phyloP scores from a whole-genome alignment of 176 grass and related monocot genomes.

The Avena eriantha region DNA sequence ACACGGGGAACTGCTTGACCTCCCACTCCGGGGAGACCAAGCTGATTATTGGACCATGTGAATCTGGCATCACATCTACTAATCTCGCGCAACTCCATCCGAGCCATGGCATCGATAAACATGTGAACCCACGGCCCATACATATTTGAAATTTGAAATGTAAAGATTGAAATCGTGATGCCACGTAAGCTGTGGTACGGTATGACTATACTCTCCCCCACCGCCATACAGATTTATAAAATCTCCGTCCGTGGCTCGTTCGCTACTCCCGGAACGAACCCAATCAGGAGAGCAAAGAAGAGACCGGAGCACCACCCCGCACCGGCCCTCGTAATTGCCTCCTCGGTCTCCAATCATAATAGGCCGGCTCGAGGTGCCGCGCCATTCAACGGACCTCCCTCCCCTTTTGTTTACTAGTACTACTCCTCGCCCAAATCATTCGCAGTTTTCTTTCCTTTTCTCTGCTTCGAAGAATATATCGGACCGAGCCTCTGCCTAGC shows the following conservation, averaged over 20 bases:
- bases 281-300: background rate
- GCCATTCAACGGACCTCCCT: conserved; percentile 31
- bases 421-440: conserved; percentile 1
- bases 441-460: background rate
- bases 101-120: too few relatives aligned
- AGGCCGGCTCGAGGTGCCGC: conserved; percentile 56
- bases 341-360: conserved; percentile 37
- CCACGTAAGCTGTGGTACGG: too few relatives aligned
- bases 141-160: too few relatives aligned
- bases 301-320: conserved; percentile 1
- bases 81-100: too few relatives aligned
- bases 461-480: background rate
- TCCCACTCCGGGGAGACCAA: too few relatives aligned
- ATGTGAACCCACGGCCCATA: too few relatives aligned
- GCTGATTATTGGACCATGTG: too few relatives aligned
- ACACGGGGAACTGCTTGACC: too few relatives aligned
- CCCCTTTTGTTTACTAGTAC: background rate
- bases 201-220: too few relatives aligned
- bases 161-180: too few relatives aligned
- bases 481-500: background rate
- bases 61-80: too few relatives aligned
- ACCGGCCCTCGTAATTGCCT: background rate
- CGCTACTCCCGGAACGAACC: conserved; percentile 33
- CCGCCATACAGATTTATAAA: background rate
- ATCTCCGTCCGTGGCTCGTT: conserved; percentile 1